Evolutionary conservation across 225 moss, liverwort and hornwort genomes (phyloP).

Genomic region (Straminergon stramineum): DNA sequence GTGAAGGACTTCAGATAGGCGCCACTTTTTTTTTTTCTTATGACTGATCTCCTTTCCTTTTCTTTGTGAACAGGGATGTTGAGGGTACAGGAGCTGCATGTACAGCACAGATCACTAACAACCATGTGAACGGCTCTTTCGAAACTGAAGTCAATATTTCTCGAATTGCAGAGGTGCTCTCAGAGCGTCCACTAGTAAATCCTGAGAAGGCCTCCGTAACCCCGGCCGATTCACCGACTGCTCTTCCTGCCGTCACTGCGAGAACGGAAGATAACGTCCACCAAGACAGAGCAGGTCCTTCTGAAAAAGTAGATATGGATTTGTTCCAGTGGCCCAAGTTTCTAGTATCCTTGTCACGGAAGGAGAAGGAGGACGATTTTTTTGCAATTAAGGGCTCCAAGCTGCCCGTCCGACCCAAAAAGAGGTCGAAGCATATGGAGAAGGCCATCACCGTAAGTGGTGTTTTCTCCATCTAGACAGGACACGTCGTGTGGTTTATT

Average conservation of each 20-base stretch:
- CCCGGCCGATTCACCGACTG: conserved; percentile 29
- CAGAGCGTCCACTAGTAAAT: conserved; percentile 15
- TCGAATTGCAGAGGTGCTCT: conserved; percentile 30
- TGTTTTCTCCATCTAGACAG: not conserved
- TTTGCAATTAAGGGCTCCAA: conserved; percentile 75
- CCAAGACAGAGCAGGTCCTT: conserved; percentile 36
- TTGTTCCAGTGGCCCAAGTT: conserved; percentile 88
- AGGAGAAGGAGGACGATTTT: conserved; percentile 90
- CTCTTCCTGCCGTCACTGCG: conserved; percentile 22
- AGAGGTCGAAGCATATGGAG: conserved; percentile 72
- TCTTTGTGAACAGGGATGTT: conserved; percentile 24
- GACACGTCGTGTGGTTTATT: not conserved
- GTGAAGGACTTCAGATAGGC: not conserved
- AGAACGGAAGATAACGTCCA: conserved; percentile 35
- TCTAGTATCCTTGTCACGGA: conserved; percentile 60
- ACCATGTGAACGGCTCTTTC: conserved; percentile 20
- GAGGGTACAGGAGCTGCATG: conserved; percentile 27
- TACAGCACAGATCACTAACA: conserved; percentile 11
- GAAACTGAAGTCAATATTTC: conserved; percentile 23
- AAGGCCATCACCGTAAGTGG: conserved; percentile 53
- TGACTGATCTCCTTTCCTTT: not conserved
- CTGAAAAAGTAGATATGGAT: conserved; percentile 73
- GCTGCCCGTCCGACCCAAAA: conserved; percentile 74
- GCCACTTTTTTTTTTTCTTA: not conserved
- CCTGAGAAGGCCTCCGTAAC: conserved; percentile 32